Percentiles rank a stretch among this genome's conserved stretches.
These are phyloP conservation scores for Sarcomyxa edulis DNA, from an alignment of 768 basidiomycete species.

Conservation along the genomic window DNA sequence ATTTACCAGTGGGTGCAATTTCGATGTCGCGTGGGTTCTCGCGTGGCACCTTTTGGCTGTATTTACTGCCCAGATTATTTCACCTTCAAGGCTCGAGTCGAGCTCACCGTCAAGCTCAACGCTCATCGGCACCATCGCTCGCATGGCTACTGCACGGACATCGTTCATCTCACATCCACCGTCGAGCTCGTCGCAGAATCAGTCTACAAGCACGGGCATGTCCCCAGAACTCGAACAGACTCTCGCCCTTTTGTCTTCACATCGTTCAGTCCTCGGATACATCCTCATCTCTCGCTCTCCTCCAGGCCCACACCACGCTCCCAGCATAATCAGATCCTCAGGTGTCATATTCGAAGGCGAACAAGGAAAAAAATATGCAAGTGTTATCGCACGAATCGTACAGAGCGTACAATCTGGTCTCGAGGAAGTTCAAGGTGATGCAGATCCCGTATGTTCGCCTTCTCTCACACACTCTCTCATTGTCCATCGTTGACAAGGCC, in stretches of 20 bases:
- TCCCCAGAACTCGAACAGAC: constrained; percentile 84
- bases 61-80: too few species aligned
- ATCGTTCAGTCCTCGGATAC: constrained; percentile 84
- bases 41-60: too few species aligned
- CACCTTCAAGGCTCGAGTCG: too few species aligned
- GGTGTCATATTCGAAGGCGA: constrained; percentile 86
- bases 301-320: constrained; percentile 57
- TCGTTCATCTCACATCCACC: constrained; percentile 2
- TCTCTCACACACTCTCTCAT: too few species aligned
- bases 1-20: too few species aligned
- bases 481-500: background rate
- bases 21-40: too few species aligned
- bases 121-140: too few species aligned
- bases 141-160: constrained; percentile 7
- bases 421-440: constrained; percentile 67
- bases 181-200: background rate
- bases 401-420: constrained; percentile 74
- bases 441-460: constrained; percentile 33
- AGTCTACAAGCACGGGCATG: constrained; percentile 21
- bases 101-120: too few species aligned
- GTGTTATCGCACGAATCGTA: constrained; percentile 69
- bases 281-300: constrained; percentile 76
- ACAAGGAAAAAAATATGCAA: constrained; percentile 71
- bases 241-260: constrained; percentile 67
- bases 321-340: constrained; percentile 78